phyloP scores from a whole-genome alignment of 176 grass and related monocot genomes.

The Avena eriantha region DNA sequence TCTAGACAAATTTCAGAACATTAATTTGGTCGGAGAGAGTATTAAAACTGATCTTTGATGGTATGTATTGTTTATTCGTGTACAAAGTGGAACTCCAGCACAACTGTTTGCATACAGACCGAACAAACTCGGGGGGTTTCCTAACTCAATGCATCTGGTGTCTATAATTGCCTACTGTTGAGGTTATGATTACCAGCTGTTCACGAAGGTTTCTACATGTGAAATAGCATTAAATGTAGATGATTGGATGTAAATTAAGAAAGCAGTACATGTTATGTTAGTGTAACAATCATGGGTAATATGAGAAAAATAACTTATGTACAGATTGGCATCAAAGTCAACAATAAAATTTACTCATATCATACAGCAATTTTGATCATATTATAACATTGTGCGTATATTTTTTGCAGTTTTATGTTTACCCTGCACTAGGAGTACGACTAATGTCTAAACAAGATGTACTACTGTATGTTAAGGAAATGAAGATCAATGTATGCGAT shows the following conservation, averaged over 20 bases:
- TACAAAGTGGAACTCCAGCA: not conserved
- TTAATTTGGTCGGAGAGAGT: no score
- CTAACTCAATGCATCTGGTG: no score
- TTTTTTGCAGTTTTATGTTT: slow-evolving; percentile 47
- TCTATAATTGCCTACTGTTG: no score
- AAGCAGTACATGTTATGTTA: no score
- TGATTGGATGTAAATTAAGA: not conserved
- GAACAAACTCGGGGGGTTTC: not conserved
- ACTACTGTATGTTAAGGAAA: slow-evolving; percentile 39
- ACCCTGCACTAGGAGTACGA: slow-evolving; percentile 8
- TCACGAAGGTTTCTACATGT: not conserved
- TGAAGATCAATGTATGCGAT: slow-evolving; percentile 25
- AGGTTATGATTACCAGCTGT: not conserved
- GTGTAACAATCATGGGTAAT: no score
- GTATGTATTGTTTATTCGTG: not conserved
- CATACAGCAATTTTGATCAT: no score
- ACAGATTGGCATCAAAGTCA: not conserved
- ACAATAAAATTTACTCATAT: not conserved
- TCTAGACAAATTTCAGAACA: no score
- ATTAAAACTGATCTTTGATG: not conserved
- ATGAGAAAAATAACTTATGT: not conserved
- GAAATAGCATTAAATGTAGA: not conserved
- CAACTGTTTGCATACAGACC: not conserved
- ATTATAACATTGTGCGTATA: not conserved
- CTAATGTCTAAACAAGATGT: slow-evolving; percentile 53